Conservation (phyloP, 192 early-diverging fungal species). For the Geranomyces michiganensis region DNA sequence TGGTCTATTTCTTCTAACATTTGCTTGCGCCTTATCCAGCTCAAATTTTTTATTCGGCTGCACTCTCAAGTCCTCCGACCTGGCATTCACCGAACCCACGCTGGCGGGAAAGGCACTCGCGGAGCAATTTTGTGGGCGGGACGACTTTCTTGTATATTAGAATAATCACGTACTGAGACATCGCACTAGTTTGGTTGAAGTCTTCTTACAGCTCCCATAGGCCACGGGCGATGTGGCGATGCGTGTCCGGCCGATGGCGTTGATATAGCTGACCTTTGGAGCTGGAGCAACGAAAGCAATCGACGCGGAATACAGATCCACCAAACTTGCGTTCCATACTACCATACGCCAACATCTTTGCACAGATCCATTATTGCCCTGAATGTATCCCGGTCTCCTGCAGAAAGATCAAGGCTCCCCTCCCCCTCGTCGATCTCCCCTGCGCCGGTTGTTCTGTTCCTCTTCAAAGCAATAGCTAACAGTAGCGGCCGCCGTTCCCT, state of each 20-base stretch:
- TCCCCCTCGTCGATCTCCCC: conserved; percentile 17
- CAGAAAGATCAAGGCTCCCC: background rate
- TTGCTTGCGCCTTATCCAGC: conserved; percentile 7
- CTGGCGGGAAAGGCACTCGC: conserved; percentile 49
- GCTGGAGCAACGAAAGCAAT: too few species aligned
- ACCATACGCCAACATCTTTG: conserved; percentile 21
- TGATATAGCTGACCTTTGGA: too few species aligned
- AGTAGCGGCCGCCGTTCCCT: conserved; percentile 22
- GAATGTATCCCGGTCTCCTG: background rate
- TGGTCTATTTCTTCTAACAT: too few species aligned
- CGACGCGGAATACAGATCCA: too few species aligned
- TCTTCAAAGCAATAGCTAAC: conserved; percentile 11
- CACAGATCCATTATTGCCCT: conserved; percentile 6
- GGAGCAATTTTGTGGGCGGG: conserved; percentile 44
- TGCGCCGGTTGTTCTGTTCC: background rate
- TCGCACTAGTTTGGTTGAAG: too few species aligned
- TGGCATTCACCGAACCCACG: conserved; percentile 63
- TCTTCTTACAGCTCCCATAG: too few species aligned
- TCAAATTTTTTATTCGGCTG: conserved; percentile 51
- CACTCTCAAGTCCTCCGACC: conserved; percentile 15
- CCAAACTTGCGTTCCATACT: background rate
- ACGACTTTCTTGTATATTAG: conserved; percentile 56
- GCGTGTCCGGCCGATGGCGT: too few species aligned
- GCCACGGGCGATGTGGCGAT: too few species aligned
- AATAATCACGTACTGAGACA: background rate